Conservation (phyloP, 2,329 filamentous ascomycete genomes). For the Neocatenulostroma microsporum region DNA sequence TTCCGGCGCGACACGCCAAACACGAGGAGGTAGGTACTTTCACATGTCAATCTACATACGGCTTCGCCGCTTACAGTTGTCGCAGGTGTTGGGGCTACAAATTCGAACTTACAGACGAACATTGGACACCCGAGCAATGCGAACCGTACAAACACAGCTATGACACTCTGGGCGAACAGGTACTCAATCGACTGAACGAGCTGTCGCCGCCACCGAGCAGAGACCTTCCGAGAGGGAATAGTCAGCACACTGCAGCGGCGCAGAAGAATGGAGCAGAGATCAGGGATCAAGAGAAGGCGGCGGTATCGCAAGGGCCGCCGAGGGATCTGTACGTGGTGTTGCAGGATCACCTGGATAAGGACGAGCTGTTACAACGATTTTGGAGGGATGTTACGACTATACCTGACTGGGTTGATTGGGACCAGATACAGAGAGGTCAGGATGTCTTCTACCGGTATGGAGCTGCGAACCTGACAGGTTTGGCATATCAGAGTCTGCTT, state of each 20-base stretch:
- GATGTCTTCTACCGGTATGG: slow-evolving; percentile 72
- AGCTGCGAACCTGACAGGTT: slow-evolving; percentile 55
- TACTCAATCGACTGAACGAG: slow-evolving; percentile 55
- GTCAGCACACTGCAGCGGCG: slow-evolving; percentile 3
- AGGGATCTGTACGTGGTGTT: slow-evolving; percentile 60
- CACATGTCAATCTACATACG: slow-evolving; percentile 5
- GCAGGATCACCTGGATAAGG: slow-evolving; percentile 47
- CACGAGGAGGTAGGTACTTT: slow-evolving; percentile 33
- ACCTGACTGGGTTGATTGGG: slow-evolving; percentile 71
- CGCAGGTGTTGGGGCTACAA: slow-evolving; percentile 55
- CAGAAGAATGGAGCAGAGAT: slow-evolving; percentile 13
- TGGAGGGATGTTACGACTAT: slow-evolving; percentile 61
- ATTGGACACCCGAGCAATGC: slow-evolving; percentile 54
- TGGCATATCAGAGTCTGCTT: slow-evolving; percentile 58
- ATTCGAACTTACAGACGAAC: slow-evolving; percentile 61
- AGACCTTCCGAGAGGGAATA: slow-evolving; percentile 27
- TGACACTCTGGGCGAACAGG: slow-evolving; percentile 60
- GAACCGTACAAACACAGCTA: slow-evolving; percentile 57
- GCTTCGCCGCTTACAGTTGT: slow-evolving; percentile 10
- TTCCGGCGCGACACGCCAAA: slow-evolving; percentile 37
- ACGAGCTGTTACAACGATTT: slow-evolving; percentile 50
- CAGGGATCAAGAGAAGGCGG: slow-evolving; percentile 10
- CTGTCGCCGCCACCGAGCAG: slow-evolving; percentile 46
- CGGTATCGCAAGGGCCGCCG: slow-evolving; percentile 25
- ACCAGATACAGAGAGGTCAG: slow-evolving; percentile 64